Evolutionary conservation across 225 moss, liverwort and hornwort species (phyloP), one percentile per base, ranked within the genome.

Genomic region (Straminergon stramineum): DNA sequence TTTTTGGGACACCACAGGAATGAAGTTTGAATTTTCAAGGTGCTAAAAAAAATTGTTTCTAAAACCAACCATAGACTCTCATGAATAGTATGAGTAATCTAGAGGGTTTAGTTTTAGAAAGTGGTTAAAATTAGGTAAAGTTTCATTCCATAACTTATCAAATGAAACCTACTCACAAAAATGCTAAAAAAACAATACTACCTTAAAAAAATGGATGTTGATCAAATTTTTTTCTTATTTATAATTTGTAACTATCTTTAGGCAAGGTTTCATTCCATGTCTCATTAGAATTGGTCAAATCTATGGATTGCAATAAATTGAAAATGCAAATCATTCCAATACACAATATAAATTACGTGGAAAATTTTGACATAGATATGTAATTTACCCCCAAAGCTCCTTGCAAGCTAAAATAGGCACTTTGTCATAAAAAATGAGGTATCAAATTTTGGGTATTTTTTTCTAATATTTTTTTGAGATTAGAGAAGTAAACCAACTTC

Each of bases 401-500:
- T 76, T 34, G 52, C 34, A 34, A 21, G 2, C 7, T 1, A 0
- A 32, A 52, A 15, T 52, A 52, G 21, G 0, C 13, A 21, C 14
- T 13, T 0, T 0, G 2, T 52, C 21, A 52, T 52, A 0, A 0
- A 4, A 32, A 32, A 43, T 51, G 20, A 51, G 19, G 8, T 51
- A 51, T 32, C 4, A 51, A 51, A 32, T 18, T 11, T 18, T 19
- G 11, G 19, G 2, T 48, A 10, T 31, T 48, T 31, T 13, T 31
- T 30, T 11, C 11, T 23, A 10, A 23, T 24, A 6, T 31, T 45
- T 31, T 41, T 31, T 19, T 12, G 4, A 10, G 2, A 32, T 1
- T 13, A 7, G 7, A 0, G 0, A 32, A 32, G 13, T 0, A 51
- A 75, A 20, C 0, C 32, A 32, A 51, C 2, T 51, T 34, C 5